Conservation (phyloP, 768 basidiomycete genomes). For the Xerocomellus dryophilus region DNA sequence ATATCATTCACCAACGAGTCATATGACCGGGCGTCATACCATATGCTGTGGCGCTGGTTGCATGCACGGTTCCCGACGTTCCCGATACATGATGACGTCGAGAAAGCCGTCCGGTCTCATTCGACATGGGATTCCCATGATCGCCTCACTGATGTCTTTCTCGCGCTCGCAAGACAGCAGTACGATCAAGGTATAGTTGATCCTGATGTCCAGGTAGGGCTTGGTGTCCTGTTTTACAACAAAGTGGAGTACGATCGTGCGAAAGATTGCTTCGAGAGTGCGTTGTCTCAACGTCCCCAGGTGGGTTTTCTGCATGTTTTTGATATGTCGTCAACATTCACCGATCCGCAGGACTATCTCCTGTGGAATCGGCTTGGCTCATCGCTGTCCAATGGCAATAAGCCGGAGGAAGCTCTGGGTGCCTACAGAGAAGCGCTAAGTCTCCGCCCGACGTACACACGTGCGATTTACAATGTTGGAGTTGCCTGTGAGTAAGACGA, state of each 20-base stretch:
- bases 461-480: conserved; percentile 96
- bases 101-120: conserved; percentile 50
- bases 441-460: conserved; percentile 91
- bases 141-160: conserved; percentile 77
- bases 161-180: conserved; percentile 79
- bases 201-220: conserved; percentile 88
- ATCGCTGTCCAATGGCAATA: conserved; percentile 88
- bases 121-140: conserved; percentile 82
- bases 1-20: conserved; percentile 96
- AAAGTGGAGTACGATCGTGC: conserved; percentile 83
- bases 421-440: conserved; percentile 88
- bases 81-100: conserved; percentile 52
- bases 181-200: conserved; percentile 70
- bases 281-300: conserved; percentile 73
- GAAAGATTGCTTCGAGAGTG: conserved; percentile 92
- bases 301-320: conserved; percentile 34
- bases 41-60: conserved; percentile 85
- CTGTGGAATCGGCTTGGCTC: conserved; percentile 97
- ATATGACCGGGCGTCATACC: conserved; percentile 81
- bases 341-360: conserved; percentile 66
- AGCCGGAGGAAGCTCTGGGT: conserved; percentile 89
- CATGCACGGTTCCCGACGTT: conserved; percentile 58
- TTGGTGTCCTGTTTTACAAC: conserved; percentile 91
- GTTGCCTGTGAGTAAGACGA: conserved; percentile 78
- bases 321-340: neutral